A percentile compares a stretch with the other conserved stretches of the same genome.
phyloP scores from a whole-genome alignment of 192 early-diverging fungal genomes.

The Umbelopsis vinacea region DNA sequence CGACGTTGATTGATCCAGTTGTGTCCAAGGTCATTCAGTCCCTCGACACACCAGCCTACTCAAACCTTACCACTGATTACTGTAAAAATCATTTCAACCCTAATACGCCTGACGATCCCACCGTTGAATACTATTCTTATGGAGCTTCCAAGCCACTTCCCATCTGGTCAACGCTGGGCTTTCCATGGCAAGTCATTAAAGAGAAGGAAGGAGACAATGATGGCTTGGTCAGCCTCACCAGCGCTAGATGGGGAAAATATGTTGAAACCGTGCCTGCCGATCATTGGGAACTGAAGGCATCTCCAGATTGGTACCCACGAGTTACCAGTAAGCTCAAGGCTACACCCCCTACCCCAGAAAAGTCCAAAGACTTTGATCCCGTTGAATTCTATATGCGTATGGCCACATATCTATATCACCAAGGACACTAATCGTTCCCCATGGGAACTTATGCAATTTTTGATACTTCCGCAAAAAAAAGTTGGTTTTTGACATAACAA shows the following conservation, averaged over 20 bases:
- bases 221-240: slow-evolving; percentile 83
- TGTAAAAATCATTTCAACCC: slow-evolving; percentile 87
- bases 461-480: slow-evolving; percentile 8
- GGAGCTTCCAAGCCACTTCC: slow-evolving; percentile 73
- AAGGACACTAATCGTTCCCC: slow-evolving; percentile 32
- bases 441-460: neutral
- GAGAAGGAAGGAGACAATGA: slow-evolving; percentile 89
- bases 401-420: slow-evolving; percentile 36
- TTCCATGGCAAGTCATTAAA: slow-evolving; percentile 80
- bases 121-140: slow-evolving; percentile 82
- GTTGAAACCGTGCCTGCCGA: slow-evolving; percentile 80
- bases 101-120: slow-evolving; percentile 76
- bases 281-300: slow-evolving; percentile 83
- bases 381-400: slow-evolving; percentile 40
- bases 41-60: slow-evolving; percentile 89
- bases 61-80: slow-evolving; percentile 89
- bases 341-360: neutral
- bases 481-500: neutral
- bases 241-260: slow-evolving; percentile 90
- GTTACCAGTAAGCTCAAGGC: slow-evolving; percentile 12
- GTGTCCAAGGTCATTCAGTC: slow-evolving; percentile 63
- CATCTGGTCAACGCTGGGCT: slow-evolving; percentile 68
- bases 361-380: slow-evolving; percentile 33
- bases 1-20: slow-evolving; percentile 22
- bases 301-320: neutral